Base-by-base conservation (phyloP, 129 eudicot species). In the Artemisia tridentata region DNA sequence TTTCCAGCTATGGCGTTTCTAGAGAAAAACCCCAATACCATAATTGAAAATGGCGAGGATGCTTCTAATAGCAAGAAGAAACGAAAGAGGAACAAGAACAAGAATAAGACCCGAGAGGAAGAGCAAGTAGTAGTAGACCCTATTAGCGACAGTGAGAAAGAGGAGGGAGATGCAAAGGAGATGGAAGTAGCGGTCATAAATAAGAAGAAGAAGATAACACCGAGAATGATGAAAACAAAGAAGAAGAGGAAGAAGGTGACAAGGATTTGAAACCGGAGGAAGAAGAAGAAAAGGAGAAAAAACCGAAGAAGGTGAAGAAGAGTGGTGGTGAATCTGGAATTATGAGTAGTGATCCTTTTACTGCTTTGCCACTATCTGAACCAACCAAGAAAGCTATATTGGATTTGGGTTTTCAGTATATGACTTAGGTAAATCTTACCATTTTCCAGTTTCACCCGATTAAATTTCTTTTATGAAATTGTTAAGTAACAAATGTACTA, bases 341-440 rank as follows among this genome's bases (percentile, higher is more conserved):
- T 53, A 88, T 83, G 90, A 88, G 88, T 72, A 52, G 61, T 16
- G 81, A 86, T 18, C 58, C 85, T 3, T 91, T 91, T 69, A 69
- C 78, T 16, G 55, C 77, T n/a, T 68, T 92, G 78, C 80, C 83
- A 0, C 23, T 92, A 2, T 92, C 96, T 9, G 88, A 86, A 51
- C 95, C 75, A 21, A 83, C 96, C 7, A 72, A 74, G 77, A 89
- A 85, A 57, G 91, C 90, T 63, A 80, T 92, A 38, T 18, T 53
- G 29, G 96, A 85, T 7, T 66, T 85, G 78, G 81, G 81, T 0
- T 92, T 92, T 63, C 71, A 79, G 67, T 69, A 80, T 67, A 85
- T 90, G 95, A 92, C 98, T 80, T 84, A 89, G 96, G 98, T 90
- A 75, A 61, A 11, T 29, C 34, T 29, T 29, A 29, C 34, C 34